Conservation (phyloP, 345 rosid genomes). For the Hibiscus syriacus region DNA sequence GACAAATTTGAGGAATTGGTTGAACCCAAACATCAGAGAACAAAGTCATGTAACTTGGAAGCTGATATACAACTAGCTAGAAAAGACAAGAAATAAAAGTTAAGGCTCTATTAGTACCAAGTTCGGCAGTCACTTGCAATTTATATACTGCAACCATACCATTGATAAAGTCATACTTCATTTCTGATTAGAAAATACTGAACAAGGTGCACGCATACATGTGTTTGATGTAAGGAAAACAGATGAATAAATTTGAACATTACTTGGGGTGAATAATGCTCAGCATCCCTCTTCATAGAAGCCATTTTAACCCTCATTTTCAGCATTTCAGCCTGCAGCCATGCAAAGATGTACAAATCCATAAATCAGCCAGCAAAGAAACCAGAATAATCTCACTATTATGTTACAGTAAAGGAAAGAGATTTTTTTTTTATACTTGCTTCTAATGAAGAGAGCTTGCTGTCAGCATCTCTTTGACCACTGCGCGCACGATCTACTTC, state of each 20-base stretch:
- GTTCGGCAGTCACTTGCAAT: not conserved
- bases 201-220: not conserved
- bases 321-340: slow-evolving; percentile 76
- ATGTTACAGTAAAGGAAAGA: not conserved
- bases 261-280: slow-evolving; percentile 98
- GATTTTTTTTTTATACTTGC: slow-evolving; percentile 32
- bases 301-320: slow-evolving; percentile 97
- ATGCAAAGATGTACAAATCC: slow-evolving; percentile 13
- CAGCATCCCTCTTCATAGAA: slow-evolving; percentile 99
- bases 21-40: not conserved
- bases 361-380: not conserved
- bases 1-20: not conserved
- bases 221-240: not conserved
- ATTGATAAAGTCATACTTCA: not conserved
- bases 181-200: not conserved
- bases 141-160: not conserved
- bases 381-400: not conserved
- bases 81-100: not conserved
- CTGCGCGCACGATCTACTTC: slow-evolving; percentile 93
- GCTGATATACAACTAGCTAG: not conserved
- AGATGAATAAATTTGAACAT: slow-evolving; percentile 15
- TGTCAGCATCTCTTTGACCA: slow-evolving; percentile 94
- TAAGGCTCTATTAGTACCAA: not conserved
- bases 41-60: not conserved
- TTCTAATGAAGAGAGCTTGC: slow-evolving; percentile 82